A percentile compares a stretch with the other conserved stretches of the same genome.
phyloP scores from a whole-genome alignment of 2,329 filamentous ascomycete genomes.

The Juglanconis oblonga region DNA sequence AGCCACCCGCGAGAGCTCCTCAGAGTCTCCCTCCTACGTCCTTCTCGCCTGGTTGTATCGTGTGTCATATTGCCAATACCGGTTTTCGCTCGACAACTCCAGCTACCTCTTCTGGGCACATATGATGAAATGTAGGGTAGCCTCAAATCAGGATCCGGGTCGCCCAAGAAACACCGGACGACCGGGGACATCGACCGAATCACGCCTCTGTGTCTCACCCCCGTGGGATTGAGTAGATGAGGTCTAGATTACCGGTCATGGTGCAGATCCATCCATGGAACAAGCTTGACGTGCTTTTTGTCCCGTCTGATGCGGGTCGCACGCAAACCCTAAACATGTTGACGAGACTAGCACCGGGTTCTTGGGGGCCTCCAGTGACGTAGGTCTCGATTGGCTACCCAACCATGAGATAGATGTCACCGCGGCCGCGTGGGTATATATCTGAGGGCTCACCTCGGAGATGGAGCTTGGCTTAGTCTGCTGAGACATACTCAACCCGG shows the following conservation, averaged over 20 bases:
- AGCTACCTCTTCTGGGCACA: background rate
- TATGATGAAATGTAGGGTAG: background rate
- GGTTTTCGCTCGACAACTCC: background rate
- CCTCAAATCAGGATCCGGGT: background rate
- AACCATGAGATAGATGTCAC: background rate
- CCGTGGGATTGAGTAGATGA: background rate
- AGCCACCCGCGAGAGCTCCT: background rate
- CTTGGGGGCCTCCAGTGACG: constrained; percentile 1
- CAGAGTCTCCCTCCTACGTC: background rate
- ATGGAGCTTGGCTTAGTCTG: background rate
- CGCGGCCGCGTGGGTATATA: background rate
- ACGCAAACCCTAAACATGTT: background rate
- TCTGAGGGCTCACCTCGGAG: background rate
- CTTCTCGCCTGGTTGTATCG: background rate
- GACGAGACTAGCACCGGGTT: background rate
- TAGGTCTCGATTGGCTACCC: background rate
- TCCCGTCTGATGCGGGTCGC: background rate
- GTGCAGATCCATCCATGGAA: background rate
- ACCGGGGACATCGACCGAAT: background rate
- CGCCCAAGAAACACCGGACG: too few relatives aligned
- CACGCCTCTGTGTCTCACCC: background rate
- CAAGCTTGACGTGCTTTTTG: background rate
- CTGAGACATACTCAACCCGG: background rate
- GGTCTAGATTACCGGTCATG: background rate
- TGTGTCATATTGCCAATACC: background rate